Base-by-base conservation (phyloP, 2,329 filamentous ascomycete genomes). In the Ascochyta rabiei region DNA sequence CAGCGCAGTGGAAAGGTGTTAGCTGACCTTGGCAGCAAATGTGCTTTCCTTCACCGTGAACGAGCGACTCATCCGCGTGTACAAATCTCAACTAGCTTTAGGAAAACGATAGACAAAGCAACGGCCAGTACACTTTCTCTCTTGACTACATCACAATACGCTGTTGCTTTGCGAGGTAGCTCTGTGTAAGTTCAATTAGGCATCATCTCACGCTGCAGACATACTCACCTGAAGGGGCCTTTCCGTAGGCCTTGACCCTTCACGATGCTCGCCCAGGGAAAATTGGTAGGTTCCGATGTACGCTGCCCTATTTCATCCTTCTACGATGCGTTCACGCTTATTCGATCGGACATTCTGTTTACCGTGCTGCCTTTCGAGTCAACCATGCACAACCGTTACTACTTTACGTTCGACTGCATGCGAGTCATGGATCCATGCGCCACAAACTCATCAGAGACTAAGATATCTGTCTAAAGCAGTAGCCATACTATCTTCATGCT, bases 41-140 rank as follows among this genome's bases (percentile, higher is more conserved):
- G 24, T 35, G 28, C 6, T n/a, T 15, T 23, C 47, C 37, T 51
- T 51, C 48, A 51, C 48, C 28, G 7, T 38, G 35, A 34, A 34
- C 31, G 9, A 34, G 31, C 31, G 31, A 18, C n/a, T 16, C 31
- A 34, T 34, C n/a, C 31, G 6, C n/a, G 9, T 16, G 15, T 6
- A 16, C 4, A 16, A 9, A 9, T 16, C 6, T 34, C n/a, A 12
- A 34, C 4, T 34, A 15, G n/a, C 31, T 33, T 34, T 12, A 7
- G 9, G n/a, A 34, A 9, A 34, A 34, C n/a, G 31, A 34, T 16
- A 1, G 31, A 34, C 31, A 15, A 15, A 34, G 15, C 31, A 4
- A 15, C 12, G 2, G 13, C 12, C 10, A 30, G 5, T 28, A 30
- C 10, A 13, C 5, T 4, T 3, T 12, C 12, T 30, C 28, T 13